Base-by-base conservation (phyloP, 345 rosid genomes). In the Gossypium thurberi region DNA sequence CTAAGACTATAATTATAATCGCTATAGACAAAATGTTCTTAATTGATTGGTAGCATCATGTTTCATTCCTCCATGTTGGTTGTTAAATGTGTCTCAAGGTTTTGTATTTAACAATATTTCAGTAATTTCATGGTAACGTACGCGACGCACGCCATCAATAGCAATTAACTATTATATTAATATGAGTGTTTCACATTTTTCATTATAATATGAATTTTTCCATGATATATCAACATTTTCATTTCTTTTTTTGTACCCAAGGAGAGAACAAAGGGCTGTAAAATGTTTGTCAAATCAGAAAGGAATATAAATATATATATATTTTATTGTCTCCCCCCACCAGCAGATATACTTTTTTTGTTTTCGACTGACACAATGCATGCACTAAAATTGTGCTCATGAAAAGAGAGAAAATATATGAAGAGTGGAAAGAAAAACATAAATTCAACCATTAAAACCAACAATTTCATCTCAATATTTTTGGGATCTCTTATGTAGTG, bases 311-410 rank as follows among this genome's bases (percentile, higher is more conserved):
- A 33, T 5, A 33, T 33, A 33, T 33, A 33, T 33, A 33, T 33
- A 33, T 33, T 5, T 33, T 33, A 33, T 33, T 33, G 33, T 61
- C 65, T 61, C 20, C 48, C 2, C 67, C 15, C 18, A 21, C 68
- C 68, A 63, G 2, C 43, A 40, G 18, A 63, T 63, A 40, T 40
- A 9, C 1, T 33, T 33, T 33, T 33, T 33, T 9, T 21, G 0
- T 40, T 62, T 63, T n/a, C 68, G 10, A 63, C 10, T 15, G 43
- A 26, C 65, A 15, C 65, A n/a, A 8, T 33, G 65, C 21, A 61
- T 33, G 65, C 65, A 61, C 65, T 61, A 61, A 61, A 61, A 26
- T 62, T 62, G 40, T 37, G 67, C 47, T 62, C 47, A 40, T 62
- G 48, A 12, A 37, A 62, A n/a, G 23, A 17, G 14, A 62, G 8